A percentile compares a stretch with the other conserved stretches of the same genome.
Conservation (phyloP, 2,329 filamentous ascomycete genomes). For the Colletotrichum tofieldiae region DNA sequence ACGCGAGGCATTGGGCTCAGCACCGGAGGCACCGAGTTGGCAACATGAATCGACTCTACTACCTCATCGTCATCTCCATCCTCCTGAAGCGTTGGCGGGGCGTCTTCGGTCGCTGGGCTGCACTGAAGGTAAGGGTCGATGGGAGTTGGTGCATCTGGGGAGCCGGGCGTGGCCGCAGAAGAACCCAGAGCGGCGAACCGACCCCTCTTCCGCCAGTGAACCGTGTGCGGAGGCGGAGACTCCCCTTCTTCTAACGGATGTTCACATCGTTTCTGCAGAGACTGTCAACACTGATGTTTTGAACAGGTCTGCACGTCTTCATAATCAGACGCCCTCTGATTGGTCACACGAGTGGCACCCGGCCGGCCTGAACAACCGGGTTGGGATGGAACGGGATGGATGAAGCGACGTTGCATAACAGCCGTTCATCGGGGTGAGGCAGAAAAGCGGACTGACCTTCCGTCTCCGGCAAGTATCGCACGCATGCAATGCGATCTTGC, state of each 20-base stretch:
- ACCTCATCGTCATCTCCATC: neutral
- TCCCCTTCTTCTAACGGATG: conserved; percentile 29
- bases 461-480: conserved; percentile 42
- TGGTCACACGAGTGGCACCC: neutral
- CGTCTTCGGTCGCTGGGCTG: neutral
- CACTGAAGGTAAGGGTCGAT: neutral
- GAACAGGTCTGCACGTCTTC: neutral
- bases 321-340: conserved; percentile 4
- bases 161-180: neutral
- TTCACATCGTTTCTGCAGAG: conserved; percentile 41
- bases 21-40: neutral
- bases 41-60: conserved; percentile 12
- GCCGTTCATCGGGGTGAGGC: neutral
- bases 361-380: neutral
- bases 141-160: neutral
- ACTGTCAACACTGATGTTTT: conserved; percentile 5
- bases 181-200: neutral
- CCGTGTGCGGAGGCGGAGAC: conserved; percentile 22
- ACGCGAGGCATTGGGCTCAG: neutral
- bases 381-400: neutral
- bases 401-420: neutral
- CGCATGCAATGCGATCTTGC: conserved; percentile 42
- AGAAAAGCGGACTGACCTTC: conserved; percentile 30
- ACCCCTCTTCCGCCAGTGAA: conserved; percentile 15
- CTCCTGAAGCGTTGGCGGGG: neutral